Conservation (phyloP, 2,329 filamentous ascomycete genomes). For the Thelonectria blattea region DNA sequence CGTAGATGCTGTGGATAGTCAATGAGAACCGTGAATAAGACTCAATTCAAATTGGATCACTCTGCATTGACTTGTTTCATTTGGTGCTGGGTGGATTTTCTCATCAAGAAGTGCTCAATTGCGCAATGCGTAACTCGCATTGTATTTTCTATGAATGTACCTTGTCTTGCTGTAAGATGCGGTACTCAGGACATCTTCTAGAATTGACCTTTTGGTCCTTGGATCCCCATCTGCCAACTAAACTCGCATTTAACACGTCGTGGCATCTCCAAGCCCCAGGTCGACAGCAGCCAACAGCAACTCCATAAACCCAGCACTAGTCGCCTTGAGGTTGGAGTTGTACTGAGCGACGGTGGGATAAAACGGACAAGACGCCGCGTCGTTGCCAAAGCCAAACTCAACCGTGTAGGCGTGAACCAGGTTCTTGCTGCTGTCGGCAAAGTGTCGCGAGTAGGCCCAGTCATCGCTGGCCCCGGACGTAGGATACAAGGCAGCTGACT, state of each 20-base stretch:
- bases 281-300: slow-evolving; percentile 39
- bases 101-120: no score
- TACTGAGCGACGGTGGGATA: slow-evolving; percentile 50
- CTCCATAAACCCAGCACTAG: slow-evolving; percentile 53
- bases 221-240: background rate
- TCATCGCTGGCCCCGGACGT: slow-evolving; percentile 52
- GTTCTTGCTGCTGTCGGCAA: slow-evolving; percentile 18
- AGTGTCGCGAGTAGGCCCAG: slow-evolving; percentile 41
- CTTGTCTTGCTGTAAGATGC: no score
- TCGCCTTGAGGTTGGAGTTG: slow-evolving; percentile 44
- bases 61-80: no score
- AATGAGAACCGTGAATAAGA: no score
- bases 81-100: no score
- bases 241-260: background rate
- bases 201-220: no score
- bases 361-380: slow-evolving; percentile 41
- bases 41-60: no score
- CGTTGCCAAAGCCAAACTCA: slow-evolving; percentile 47
- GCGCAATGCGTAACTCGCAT: no score
- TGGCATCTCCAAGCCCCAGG: slow-evolving; percentile 14
- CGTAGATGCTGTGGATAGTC: no score
- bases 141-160: no score
- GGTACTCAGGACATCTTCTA: no score
- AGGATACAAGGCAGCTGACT: slow-evolving; percentile 49
- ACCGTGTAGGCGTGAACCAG: slow-evolving; percentile 42